Evolutionary conservation across 23 red algal species (phyloP).

Genomic region (Gracilariopsis chorda): DNA sequence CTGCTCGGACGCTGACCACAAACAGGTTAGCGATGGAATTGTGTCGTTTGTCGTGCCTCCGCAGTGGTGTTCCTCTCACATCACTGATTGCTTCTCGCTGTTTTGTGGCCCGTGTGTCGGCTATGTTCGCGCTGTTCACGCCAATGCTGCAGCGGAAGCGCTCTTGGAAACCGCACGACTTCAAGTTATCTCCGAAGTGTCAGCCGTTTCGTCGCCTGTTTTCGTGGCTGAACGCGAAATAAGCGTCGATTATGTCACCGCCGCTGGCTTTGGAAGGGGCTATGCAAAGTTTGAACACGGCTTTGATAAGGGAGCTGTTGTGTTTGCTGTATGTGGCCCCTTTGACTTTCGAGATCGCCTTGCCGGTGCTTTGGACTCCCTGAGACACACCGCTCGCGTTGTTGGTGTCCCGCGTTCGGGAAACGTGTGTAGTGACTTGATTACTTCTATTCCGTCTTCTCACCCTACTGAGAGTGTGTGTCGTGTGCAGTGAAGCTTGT

Average conservation of each 20-base stretch:
- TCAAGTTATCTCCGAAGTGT: background rate
- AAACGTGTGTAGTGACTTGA: background rate
- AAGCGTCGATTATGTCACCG: background rate
- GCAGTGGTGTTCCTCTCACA: background rate
- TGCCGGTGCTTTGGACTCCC: background rate
- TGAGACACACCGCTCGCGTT: background rate
- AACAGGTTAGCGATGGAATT: background rate
- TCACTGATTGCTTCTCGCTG: background rate
- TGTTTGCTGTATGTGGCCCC: background rate
- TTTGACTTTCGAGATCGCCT: background rate
- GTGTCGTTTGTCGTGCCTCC: background rate
- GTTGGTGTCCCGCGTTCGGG: background rate
- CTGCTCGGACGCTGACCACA: background rate
- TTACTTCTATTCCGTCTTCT: background rate
- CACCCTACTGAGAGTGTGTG: background rate
- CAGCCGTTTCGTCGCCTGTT: background rate
- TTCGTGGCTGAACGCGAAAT: background rate
- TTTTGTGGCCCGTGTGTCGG: background rate
- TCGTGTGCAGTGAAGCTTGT: conserved; percentile 5
- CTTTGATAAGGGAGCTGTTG: background rate
- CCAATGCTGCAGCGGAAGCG: background rate
- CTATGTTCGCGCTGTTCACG: background rate
- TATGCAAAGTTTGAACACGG: background rate
- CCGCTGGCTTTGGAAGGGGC: background rate
- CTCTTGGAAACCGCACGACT: conserved; percentile 6